phyloP scores from a whole-genome alignment of 2,329 filamentous ascomycete species.

The Periglandula ipomoeae region DNA sequence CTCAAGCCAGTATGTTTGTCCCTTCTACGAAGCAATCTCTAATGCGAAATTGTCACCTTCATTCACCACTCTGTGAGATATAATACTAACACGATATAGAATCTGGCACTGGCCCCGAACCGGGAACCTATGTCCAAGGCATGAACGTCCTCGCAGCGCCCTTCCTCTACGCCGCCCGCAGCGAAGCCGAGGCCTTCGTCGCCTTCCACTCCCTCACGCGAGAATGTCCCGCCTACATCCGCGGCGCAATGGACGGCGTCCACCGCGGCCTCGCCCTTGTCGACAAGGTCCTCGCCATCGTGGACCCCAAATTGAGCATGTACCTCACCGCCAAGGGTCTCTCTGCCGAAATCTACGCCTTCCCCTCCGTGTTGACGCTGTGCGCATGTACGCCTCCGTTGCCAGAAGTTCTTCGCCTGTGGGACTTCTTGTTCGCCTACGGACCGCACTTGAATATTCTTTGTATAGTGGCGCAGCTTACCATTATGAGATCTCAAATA shows the following conservation, averaged over 20 bases:
- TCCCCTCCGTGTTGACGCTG: slow-evolving; percentile 86
- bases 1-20: slow-evolving; percentile 31
- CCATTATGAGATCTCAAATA: slow-evolving; percentile 78
- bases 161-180: slow-evolving; percentile 88
- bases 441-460: slow-evolving; percentile 90
- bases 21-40: neutral
- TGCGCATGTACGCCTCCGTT: slow-evolving; percentile 93
- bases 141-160: slow-evolving; percentile 98
- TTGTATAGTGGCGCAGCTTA: slow-evolving; percentile 91
- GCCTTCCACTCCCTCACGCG: slow-evolving; percentile 80
- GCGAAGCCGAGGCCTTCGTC: slow-evolving; percentile 89
- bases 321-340: slow-evolving; percentile 82
- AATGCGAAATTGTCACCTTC: too few species aligned
- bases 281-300: slow-evolving; percentile 83
- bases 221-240: slow-evolving; percentile 88
- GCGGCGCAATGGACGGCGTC: slow-evolving; percentile 94
- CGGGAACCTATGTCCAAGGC: slow-evolving; percentile 90
- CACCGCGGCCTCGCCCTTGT: slow-evolving; percentile 86
- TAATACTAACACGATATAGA: slow-evolving; percentile 46
- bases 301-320: slow-evolving; percentile 77
- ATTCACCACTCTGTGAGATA: neutral
- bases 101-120: slow-evolving; percentile 46
- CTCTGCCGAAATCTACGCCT: slow-evolving; percentile 90
- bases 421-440: slow-evolving; percentile 97
- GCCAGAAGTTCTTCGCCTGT: slow-evolving; percentile 84